These are phyloP conservation scores for Triticum urartu DNA, from an alignment of 176 grass and related monocot genomes.

Conservation along the genomic window DNA sequence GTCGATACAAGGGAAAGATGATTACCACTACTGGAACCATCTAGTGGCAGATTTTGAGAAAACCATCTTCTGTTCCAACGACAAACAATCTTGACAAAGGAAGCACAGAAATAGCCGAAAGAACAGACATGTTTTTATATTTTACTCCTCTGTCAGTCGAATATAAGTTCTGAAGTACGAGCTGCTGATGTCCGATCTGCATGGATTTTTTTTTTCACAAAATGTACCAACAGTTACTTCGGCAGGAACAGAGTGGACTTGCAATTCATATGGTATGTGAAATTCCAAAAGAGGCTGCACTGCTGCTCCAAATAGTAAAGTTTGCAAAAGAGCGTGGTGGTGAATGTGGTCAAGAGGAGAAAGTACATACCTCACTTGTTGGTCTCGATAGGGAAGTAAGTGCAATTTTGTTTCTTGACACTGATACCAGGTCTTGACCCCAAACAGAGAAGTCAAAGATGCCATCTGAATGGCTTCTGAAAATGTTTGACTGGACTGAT, in stretches of 20 bases:
- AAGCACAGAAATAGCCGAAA: constrained; percentile 82
- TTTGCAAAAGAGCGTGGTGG: background rate
- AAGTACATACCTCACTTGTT: constrained; percentile 55
- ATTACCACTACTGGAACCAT: constrained; percentile 27
- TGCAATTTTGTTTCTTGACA: constrained; percentile 91
- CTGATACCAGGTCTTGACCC: constrained; percentile 77
- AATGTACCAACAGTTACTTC: constrained; percentile 4
- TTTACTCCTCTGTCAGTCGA: constrained; percentile 60
- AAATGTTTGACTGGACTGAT: constrained; percentile 58
- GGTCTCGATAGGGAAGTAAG: constrained; percentile 64
- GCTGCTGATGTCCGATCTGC: constrained; percentile 56
- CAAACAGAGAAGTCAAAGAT: constrained; percentile 73
- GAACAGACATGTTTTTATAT: constrained; percentile 76
- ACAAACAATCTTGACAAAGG: constrained; percentile 89
- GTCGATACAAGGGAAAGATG: background rate
- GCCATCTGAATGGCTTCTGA: constrained; percentile 81
- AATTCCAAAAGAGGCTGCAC: background rate
- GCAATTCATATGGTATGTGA: background rate
- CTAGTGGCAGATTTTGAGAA: constrained; percentile 92
- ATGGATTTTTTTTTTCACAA: background rate
- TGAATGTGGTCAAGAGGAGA: background rate
- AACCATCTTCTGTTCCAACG: constrained; percentile 91
- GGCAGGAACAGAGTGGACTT: background rate
- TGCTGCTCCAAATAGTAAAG: constrained; percentile 24
- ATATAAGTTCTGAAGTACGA: constrained; percentile 74